Percentiles rank a stretch among this genome's conserved stretches.
Evolutionary conservation across 495 filamentous ascomycete genomes (phyloP).

Genomic region (Aspergillus diversus): DNA sequence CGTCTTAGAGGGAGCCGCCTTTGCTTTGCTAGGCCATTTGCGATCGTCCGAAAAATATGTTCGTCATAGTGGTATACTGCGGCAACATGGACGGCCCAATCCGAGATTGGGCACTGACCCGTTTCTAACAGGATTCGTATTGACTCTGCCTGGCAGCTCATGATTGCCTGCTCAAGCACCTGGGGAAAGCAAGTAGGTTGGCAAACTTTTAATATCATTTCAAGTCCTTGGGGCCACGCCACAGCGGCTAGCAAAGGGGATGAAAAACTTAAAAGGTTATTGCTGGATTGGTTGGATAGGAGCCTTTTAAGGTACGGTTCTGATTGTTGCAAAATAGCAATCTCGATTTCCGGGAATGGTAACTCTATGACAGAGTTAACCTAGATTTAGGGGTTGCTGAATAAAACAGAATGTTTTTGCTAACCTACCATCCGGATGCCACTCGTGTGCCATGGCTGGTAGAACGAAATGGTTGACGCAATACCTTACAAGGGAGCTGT

Average conservation of each 20-base stretch:
- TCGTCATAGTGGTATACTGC: neutral
- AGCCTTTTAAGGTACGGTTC: neutral
- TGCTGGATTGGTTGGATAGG: neutral
- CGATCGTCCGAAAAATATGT: neutral
- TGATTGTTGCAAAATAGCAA: neutral
- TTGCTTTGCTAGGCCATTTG: neutral
- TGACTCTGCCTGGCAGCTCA: neutral
- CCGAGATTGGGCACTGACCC: neutral
- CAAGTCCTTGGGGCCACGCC: neutral
- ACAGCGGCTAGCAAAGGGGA: neutral
- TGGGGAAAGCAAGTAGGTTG: neutral
- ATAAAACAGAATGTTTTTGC: neutral
- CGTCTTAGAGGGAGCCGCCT: neutral
- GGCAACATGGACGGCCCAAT: neutral
- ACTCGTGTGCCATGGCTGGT: neutral
- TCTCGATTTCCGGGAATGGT: neutral
- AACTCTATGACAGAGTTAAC: neutral
- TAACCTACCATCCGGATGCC: neutral
- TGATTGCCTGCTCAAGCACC: neutral
- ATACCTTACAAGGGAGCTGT: neutral
- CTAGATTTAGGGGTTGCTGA: neutral
- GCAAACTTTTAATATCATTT: neutral
- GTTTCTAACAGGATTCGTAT: neutral
- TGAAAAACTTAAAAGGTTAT: neutral
- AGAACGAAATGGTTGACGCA: neutral